A percentile compares a stretch with the other conserved stretches of the same genome.
phyloP scores from a whole-genome alignment of 345 rosid species.

The Hibiscus trionum region DNA sequence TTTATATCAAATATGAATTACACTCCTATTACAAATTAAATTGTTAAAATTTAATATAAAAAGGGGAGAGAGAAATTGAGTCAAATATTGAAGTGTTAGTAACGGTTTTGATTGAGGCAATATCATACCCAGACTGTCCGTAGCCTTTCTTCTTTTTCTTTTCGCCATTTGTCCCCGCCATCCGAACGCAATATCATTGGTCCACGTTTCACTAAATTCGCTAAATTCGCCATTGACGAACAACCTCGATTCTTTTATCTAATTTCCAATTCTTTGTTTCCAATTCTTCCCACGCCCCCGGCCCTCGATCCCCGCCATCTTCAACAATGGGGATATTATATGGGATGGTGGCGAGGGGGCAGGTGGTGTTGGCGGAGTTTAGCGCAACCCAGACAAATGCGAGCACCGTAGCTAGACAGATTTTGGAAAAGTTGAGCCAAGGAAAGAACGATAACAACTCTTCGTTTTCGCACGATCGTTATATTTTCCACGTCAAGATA shows the following conservation, averaged over 20 bases:
- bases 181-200: background rate
- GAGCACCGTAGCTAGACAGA: slow-evolving; percentile 29
- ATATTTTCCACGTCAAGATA: slow-evolving; percentile 42
- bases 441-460: slow-evolving; percentile 23
- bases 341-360: slow-evolving; percentile 48
- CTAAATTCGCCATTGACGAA: background rate
- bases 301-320: background rate
- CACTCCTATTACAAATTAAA: too few species aligned
- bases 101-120: background rate
- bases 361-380: slow-evolving; percentile 43
- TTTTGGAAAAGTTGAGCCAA: slow-evolving; percentile 25
- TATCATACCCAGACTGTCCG: background rate
- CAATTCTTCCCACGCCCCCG: background rate
- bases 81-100: background rate
- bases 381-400: slow-evolving; percentile 31
- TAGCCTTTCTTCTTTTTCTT: background rate
- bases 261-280: background rate
- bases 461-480: slow-evolving; percentile 38
- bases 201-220: background rate
- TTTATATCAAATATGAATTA: too few species aligned
- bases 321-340: slow-evolving; percentile 36
- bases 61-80: background rate
- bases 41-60: background rate
- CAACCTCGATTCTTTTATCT: background rate
- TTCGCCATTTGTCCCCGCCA: background rate